phyloP scores from a whole-genome alignment of 306 rosid species.

The Cucurbita moschata region DNA sequence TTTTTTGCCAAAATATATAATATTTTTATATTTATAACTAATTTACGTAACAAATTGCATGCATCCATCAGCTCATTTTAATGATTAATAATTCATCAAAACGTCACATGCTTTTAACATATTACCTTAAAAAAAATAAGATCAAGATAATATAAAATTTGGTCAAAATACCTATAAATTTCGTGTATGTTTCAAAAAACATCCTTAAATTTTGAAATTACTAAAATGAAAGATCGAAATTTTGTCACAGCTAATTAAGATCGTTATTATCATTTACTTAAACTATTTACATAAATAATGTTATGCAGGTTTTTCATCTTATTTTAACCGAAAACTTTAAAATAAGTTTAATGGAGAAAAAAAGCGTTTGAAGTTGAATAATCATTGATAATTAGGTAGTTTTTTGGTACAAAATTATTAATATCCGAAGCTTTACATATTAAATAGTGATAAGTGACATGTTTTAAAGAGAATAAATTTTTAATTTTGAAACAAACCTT shows the following conservation, averaged over 20 bases:
- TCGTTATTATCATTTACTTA: too few relatives aligned
- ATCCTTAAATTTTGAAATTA: too few relatives aligned
- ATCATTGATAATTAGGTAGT: not conserved
- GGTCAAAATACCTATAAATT: not conserved
- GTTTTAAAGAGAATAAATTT: not conserved
- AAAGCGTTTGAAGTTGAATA: not conserved
- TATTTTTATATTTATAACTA: not conserved
- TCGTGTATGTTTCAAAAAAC: too few relatives aligned
- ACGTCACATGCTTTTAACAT: not conserved
- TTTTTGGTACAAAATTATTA: not conserved
- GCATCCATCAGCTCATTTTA: not conserved
- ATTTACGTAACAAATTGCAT: slow-evolving; percentile 1
- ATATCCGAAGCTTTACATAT: not conserved
- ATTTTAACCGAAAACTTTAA: too few relatives aligned
- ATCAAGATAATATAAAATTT: not conserved
- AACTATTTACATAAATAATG: too few relatives aligned
- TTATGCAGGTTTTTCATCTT: too few relatives aligned
- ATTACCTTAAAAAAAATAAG: too few relatives aligned
- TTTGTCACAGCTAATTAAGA: too few relatives aligned
- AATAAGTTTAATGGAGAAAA: too few relatives aligned
- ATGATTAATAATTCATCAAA: not conserved
- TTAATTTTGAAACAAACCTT: not conserved
- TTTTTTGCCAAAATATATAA: not conserved
- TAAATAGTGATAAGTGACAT: not conserved
- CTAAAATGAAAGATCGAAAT: too few relatives aligned